phyloP scores from a whole-genome alignment of 371 early-diverging fungal genomes.

The Batkoa obscura region DNA sequence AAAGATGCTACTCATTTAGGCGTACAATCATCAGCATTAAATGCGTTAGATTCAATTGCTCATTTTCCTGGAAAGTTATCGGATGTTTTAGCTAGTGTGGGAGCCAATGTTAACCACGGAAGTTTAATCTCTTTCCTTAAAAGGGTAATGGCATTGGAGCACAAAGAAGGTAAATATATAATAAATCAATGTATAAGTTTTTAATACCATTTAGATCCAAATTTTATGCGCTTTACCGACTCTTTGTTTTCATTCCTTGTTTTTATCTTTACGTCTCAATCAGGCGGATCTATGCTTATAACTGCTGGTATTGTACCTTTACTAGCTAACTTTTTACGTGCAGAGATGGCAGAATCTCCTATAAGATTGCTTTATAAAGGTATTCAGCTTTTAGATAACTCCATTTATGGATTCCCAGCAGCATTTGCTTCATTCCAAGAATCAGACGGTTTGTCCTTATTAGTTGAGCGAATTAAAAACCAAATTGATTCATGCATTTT shows the following conservation, averaged over 20 bases:
- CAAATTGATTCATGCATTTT: constrained; percentile 1
- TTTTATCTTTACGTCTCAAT: constrained; percentile 50
- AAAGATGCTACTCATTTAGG: constrained; percentile 35
- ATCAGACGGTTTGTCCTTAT: constrained; percentile 54
- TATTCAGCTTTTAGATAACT: constrained; percentile 54
- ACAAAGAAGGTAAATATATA: constrained; percentile 14
- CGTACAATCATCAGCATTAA: constrained; percentile 55
- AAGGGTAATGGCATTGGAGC: constrained; percentile 30
- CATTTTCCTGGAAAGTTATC: constrained; percentile 47
- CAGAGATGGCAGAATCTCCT: constrained; percentile 21
- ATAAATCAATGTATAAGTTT: not conserved
- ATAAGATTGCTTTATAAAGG: constrained; percentile 38
- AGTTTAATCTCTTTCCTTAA: constrained; percentile 59
- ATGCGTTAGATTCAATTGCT: constrained; percentile 64
- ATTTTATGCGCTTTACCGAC: constrained; percentile 35
- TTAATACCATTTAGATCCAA: not conserved
- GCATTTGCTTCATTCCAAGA: constrained; percentile 65
- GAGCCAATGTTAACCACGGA: constrained; percentile 88
- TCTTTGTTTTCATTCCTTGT: constrained; percentile 60
- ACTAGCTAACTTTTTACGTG: constrained; percentile 37
- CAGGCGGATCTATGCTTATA: constrained; percentile 77
- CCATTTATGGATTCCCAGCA: constrained; percentile 51
- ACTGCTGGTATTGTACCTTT: constrained; percentile 74
- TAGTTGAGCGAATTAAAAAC: constrained; percentile 56
- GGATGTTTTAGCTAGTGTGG: constrained; percentile 70